Evolutionary conservation across 1,284 basidiomycete genomes (phyloP).

Genomic region (Xerocomus amazonicus): DNA sequence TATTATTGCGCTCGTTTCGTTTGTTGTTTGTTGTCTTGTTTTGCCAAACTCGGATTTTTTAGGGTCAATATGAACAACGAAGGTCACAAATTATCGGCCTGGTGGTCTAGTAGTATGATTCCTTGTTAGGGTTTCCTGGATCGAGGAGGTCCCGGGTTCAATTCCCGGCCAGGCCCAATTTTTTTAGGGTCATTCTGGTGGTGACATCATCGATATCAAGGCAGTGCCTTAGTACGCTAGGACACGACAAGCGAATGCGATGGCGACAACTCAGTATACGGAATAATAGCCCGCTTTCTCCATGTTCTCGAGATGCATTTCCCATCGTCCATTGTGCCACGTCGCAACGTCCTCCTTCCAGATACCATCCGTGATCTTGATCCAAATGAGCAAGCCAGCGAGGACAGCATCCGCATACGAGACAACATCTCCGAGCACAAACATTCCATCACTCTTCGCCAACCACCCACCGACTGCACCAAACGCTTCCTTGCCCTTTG

Average conservation of each 20-base stretch:
- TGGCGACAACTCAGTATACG: slow-evolving; percentile 5
- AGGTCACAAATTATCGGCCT: slow-evolving; percentile 29
- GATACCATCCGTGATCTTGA: slow-evolving; percentile 22
- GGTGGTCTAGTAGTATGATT: slow-evolving; percentile 58
- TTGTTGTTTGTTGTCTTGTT: not conserved
- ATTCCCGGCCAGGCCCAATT: slow-evolving; percentile 8
- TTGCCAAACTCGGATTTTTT: not conserved
- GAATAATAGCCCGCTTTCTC: slow-evolving; percentile 26
- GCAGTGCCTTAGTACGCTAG: too few relatives aligned
- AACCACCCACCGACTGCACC: slow-evolving; percentile 25
- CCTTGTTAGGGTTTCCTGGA: slow-evolving; percentile 44
- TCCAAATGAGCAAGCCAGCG: slow-evolving; percentile 29
- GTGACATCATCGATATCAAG: too few relatives aligned
- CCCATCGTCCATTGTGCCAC: slow-evolving; percentile 37
- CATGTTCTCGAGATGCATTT: slow-evolving; percentile 24
- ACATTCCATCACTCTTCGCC: slow-evolving; percentile 25
- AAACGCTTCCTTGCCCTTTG: slow-evolving; percentile 24
- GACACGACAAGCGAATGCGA: too few relatives aligned
- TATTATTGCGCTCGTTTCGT: not conserved
- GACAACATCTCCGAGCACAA: slow-evolving; percentile 35
- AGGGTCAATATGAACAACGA: not conserved
- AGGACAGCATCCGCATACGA: slow-evolving; percentile 36
- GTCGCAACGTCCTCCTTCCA: slow-evolving; percentile 26
- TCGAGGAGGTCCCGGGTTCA: not conserved
- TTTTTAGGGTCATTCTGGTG: not conserved